A percentile compares a stretch with the other conserved stretches of the same genome.
Evolutionary conservation across 345 rosid species (phyloP).

Genomic region (Heritiera fomes): DNA sequence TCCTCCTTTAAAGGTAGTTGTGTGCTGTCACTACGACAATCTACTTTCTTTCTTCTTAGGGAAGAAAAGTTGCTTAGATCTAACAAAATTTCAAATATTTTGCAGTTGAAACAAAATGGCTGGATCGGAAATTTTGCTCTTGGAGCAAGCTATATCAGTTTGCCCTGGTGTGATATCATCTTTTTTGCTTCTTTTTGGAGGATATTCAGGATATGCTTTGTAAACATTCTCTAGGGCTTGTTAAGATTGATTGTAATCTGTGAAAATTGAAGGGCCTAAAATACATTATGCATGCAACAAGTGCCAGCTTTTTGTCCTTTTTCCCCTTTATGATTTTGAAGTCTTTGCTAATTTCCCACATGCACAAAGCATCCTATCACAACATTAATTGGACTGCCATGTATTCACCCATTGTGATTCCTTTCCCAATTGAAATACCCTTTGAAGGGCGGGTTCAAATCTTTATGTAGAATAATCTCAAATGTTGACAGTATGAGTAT

Average conservation of each 20-base stretch:
- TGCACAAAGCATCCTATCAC: not conserved
- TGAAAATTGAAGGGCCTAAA: not conserved
- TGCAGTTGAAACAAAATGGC: constrained; percentile 98
- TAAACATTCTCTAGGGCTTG: not conserved
- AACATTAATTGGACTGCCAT: not conserved
- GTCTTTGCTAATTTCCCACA: not conserved
- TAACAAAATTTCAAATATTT: constrained; percentile 21
- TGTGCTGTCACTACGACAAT: constrained; percentile 14
- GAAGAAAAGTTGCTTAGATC: constrained; percentile 23
- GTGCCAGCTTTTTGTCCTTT: not conserved
- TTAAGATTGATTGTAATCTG: not conserved
- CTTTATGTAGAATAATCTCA: not conserved
- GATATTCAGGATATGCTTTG: not conserved
- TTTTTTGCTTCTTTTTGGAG: not conserved
- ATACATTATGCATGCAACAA: not conserved
- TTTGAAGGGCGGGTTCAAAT: not conserved
- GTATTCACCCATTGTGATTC: not conserved
- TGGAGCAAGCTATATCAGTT: constrained; percentile 95
- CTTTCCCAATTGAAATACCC: not conserved
- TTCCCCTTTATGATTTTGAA: not conserved
- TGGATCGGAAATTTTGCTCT: constrained; percentile 96
- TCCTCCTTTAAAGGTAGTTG: constrained; percentile 87
- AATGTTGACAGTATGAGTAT: not conserved
- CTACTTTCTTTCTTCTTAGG: not conserved
- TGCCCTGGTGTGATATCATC: constrained; percentile 71